Conservation (phyloP, 2,329 filamentous ascomycete genomes). For the Ophiocordyceps sinensis region DNA sequence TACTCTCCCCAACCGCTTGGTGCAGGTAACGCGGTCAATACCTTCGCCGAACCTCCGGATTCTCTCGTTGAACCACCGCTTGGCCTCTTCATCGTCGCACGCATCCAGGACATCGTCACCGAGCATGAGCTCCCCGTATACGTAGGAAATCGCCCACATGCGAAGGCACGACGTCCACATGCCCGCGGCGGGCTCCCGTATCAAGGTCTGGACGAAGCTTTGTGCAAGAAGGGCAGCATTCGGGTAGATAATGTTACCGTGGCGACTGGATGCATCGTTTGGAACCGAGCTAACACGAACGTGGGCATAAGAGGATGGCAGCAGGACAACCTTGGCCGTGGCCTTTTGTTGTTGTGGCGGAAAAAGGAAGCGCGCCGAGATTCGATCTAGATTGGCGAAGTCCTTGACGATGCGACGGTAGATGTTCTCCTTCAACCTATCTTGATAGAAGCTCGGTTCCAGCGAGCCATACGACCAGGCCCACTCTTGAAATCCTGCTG, state of each 20-base stretch:
- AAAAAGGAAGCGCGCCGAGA: conserved; percentile 1
- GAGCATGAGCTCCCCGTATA: conserved; percentile 2
- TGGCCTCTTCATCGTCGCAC: conserved; percentile 1
- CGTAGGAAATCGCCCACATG: conserved; percentile 1
- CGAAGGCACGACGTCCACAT: conserved; percentile 1
- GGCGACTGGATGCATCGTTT: neutral
- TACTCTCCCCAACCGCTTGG: conserved; percentile 2
- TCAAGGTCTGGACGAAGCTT: conserved; percentile 2
- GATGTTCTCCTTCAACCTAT: neutral
- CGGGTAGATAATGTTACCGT: conserved; percentile 1
- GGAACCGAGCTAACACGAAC: neutral
- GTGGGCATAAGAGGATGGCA: conserved; percentile 2
- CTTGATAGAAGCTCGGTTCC: neutral
- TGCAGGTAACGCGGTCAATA: conserved; percentile 2
- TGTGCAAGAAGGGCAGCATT: conserved; percentile 1
- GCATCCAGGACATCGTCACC: conserved; percentile 1
- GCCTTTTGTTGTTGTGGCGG: neutral
- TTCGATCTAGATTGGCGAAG: neutral
- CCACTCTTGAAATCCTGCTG: neutral
- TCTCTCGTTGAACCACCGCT: conserved; percentile 1
- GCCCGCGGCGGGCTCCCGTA: conserved; percentile 1
- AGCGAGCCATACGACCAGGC: conserved; percentile 1
- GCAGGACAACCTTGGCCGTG: conserved; percentile 1
- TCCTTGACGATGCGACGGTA: neutral
- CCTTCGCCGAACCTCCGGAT: neutral